These are phyloP conservation scores for Hypoxylon intermedium DNA, from an alignment of 495 filamentous ascomycete genomes.

Conservation along the genomic window DNA sequence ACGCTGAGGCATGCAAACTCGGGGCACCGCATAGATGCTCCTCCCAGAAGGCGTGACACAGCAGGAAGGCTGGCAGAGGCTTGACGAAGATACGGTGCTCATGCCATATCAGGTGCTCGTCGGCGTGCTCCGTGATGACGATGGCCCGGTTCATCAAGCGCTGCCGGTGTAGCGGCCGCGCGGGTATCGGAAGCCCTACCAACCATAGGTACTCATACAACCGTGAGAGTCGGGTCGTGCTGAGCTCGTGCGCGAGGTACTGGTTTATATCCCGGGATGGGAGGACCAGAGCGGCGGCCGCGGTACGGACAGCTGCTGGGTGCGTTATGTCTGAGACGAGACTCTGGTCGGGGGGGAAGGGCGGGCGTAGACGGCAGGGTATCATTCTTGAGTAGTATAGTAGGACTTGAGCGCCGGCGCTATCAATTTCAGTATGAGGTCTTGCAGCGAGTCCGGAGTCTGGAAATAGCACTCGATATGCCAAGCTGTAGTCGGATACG, in stretches of 20 bases:
- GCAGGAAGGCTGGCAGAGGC: constrained; percentile 57
- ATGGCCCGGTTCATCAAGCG: constrained; percentile 52
- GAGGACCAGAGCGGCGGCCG: neutral
- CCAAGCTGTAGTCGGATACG: no score
- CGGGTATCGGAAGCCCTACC: constrained; percentile 11
- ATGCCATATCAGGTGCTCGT: constrained; percentile 63
- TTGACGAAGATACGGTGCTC: constrained; percentile 57
- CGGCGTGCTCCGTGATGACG: constrained; percentile 53
- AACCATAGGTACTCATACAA: constrained; percentile 10
- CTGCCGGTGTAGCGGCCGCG: constrained; percentile 50
- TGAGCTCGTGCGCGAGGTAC: neutral
- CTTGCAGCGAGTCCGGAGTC: no score
- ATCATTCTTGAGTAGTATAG: no score
- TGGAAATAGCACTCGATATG: no score
- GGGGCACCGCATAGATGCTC: constrained; percentile 33
- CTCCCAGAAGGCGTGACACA: constrained; percentile 52
- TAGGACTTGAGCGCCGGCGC: no score
- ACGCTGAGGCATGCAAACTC: constrained; percentile 40
- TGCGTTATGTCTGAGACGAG: neutral
- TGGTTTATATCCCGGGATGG: neutral
- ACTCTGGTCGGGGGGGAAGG: neutral
- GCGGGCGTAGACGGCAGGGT: neutral
- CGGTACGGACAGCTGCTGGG: neutral
- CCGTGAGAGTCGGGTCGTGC: neutral
- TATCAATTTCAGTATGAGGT: no score